Evolutionary conservation across 805 yeast species (phyloP).

Genomic region (Spathaspora gorwiae): DNA sequence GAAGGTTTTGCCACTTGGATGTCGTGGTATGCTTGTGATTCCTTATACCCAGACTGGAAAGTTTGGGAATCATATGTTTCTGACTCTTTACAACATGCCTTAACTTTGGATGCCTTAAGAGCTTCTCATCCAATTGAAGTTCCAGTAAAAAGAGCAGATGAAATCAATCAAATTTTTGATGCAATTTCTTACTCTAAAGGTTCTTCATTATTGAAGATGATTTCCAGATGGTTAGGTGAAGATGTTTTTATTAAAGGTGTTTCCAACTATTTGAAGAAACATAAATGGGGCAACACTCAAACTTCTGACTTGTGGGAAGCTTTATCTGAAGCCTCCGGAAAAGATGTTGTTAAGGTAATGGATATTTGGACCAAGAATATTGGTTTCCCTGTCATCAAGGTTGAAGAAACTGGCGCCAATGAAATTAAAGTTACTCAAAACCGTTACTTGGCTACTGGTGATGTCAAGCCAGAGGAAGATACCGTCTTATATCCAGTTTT

Average conservation of each 20-base stretch:
- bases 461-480: slow-evolving; percentile 72
- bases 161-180: slow-evolving; percentile 80
- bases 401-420: slow-evolving; percentile 48
- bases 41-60: slow-evolving; percentile 78
- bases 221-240: slow-evolving; percentile 74
- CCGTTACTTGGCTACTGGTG: slow-evolving; percentile 73
- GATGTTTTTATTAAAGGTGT: slow-evolving; percentile 76
- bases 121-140: slow-evolving; percentile 85
- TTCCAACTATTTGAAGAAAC: slow-evolving; percentile 68
- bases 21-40: slow-evolving; percentile 80
- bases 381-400: slow-evolving; percentile 72
- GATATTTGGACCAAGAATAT: slow-evolving; percentile 75
- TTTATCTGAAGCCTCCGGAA: slow-evolving; percentile 62
- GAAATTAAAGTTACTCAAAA: slow-evolving; percentile 59
- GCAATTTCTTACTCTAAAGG: slow-evolving; percentile 83
- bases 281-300: slow-evolving; percentile 71
- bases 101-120: slow-evolving; percentile 71
- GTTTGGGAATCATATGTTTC: slow-evolving; percentile 83
- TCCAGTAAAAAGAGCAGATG: slow-evolving; percentile 72
- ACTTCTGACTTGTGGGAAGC: slow-evolving; percentile 78
- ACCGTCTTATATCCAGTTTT: slow-evolving; percentile 65
- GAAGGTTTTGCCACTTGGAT: slow-evolving; percentile 91
- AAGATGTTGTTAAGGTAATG: slow-evolving; percentile 71
- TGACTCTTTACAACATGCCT: slow-evolving; percentile 70
- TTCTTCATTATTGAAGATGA: slow-evolving; percentile 74